These are phyloP conservation scores for Grammothele lineata DNA, from an alignment of 768 basidiomycete genomes.

Conservation along the genomic window DNA sequence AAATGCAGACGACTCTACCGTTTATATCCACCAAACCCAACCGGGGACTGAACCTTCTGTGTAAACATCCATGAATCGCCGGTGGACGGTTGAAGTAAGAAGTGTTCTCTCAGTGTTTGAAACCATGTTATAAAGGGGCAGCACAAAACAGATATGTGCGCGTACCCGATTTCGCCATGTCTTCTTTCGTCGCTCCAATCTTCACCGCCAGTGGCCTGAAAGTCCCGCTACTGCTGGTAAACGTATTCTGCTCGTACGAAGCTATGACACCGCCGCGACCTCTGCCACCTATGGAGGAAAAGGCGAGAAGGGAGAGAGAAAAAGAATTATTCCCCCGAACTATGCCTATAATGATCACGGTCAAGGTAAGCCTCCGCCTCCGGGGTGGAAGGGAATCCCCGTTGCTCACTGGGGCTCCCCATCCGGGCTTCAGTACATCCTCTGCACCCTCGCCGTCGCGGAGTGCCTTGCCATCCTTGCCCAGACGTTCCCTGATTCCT, in stretches of 20 bases:
- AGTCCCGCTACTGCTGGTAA: neutral
- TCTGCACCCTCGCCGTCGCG: neutral
- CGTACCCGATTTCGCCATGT: no score
- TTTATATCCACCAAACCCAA: no score
- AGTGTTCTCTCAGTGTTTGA: no score
- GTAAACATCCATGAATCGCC: no score
- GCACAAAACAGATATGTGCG: no score
- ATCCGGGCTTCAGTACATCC: neutral
- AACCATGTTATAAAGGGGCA: no score
- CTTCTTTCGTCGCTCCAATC: neutral
- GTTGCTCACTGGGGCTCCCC: no score
- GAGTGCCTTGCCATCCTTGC: neutral
- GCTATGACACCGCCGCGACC: neutral
- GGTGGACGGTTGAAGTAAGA: no score
- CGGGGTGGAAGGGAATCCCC: no score
- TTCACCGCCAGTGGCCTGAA: neutral
- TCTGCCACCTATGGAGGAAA: neutral
- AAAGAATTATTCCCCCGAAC: no score
- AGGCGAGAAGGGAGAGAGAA: neutral
- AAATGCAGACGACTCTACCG: no score
- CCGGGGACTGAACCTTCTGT: no score
- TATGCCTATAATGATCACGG: neutral
- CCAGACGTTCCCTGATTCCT: neutral
- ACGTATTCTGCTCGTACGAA: neutral
- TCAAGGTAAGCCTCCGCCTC: neutral